Evolutionary conservation across 2,329 filamentous ascomycete genomes (phyloP).

Genomic region (Sclerotinia spermophila): DNA sequence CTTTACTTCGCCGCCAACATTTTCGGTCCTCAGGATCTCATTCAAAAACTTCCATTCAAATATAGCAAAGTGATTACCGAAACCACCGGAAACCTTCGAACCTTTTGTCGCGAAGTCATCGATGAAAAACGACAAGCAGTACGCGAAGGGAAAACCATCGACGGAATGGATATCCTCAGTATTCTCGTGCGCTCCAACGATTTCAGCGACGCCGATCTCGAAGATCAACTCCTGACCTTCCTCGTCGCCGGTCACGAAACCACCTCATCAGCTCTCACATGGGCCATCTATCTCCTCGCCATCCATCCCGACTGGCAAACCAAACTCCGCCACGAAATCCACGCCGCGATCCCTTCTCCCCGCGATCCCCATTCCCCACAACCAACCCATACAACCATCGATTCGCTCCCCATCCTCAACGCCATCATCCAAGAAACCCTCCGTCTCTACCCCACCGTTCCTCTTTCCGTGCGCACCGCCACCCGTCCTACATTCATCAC

Average conservation of each 20-base stretch:
- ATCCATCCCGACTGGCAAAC: constrained; percentile 55
- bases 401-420: constrained; percentile 63
- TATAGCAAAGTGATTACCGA: constrained; percentile 60
- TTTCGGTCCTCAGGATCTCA: constrained; percentile 59
- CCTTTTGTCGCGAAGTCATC: constrained; percentile 64
- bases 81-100: constrained; percentile 56
- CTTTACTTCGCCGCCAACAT: constrained; percentile 54
- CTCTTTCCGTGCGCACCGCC: constrained; percentile 59
- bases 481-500: constrained; percentile 53
- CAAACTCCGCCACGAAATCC: constrained; percentile 58
- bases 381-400: constrained; percentile 49
- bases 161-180: constrained; percentile 67
- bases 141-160: constrained; percentile 37
- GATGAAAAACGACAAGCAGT: constrained; percentile 56
- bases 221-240: constrained; percentile 86
- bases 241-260: constrained; percentile 78
- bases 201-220: constrained; percentile 72
- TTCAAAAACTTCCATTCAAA: constrained; percentile 61
- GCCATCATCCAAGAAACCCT: constrained; percentile 65
- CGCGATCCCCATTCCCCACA: constrained; percentile 17
- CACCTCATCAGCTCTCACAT: constrained; percentile 69
- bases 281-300: constrained; percentile 55
- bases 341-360: constrained; percentile 42
- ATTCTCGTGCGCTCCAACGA: constrained; percentile 71
- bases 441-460: constrained; percentile 64